Percentiles rank a stretch among this genome's conserved stretches.
Evolutionary conservation across 2,329 filamentous ascomycete species (phyloP).

Genomic region (Mariannaea elegans): DNA sequence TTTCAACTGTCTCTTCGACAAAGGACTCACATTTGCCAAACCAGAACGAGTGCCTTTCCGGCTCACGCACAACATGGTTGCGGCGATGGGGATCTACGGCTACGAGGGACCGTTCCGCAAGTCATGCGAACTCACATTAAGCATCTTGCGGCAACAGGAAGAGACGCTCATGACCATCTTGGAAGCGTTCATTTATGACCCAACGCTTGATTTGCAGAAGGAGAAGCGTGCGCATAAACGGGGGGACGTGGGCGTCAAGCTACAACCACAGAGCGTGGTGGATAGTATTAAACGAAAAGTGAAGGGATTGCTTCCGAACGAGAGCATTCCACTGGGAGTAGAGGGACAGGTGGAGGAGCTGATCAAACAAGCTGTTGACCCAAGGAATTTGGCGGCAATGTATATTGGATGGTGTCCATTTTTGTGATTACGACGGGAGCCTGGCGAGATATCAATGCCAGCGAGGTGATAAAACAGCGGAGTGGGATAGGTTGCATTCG

Average conservation of each 20-base stretch:
- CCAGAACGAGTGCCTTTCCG: slow-evolving; percentile 96
- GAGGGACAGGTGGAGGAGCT: slow-evolving; percentile 98
- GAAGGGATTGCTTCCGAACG: slow-evolving; percentile 81
- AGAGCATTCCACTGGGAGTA: slow-evolving; percentile 91
- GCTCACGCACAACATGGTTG: slow-evolving; percentile 97
- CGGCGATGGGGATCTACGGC: slow-evolving; percentile 94
- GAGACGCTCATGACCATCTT: slow-evolving; percentile 98
- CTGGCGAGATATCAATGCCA: too few species aligned
- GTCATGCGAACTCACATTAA: slow-evolving; percentile 87
- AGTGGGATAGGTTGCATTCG: too few species aligned
- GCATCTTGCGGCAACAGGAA: slow-evolving; percentile 86
- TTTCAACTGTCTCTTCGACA: slow-evolving; percentile 99
- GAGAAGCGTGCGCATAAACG: slow-evolving; percentile 62
- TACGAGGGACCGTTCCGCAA: slow-evolving; percentile 93
- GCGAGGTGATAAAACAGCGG: neutral
- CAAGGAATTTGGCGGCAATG: slow-evolving; percentile 85
- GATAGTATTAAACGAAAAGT: slow-evolving; percentile 91
- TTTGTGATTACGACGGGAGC: slow-evolving; percentile 47
- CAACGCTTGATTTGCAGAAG: slow-evolving; percentile 87
- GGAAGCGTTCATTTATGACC: slow-evolving; percentile 96
- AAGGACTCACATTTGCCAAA: slow-evolving; percentile 93
- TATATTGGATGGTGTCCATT: slow-evolving; percentile 92
- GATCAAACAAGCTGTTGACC: slow-evolving; percentile 85
- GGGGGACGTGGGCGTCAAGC: slow-evolving; percentile 54
- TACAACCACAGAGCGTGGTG: slow-evolving; percentile 77